These are phyloP conservation scores for Casuarina glauca DNA, from an alignment of 306 rosid genomes.

Conservation along the genomic window DNA sequence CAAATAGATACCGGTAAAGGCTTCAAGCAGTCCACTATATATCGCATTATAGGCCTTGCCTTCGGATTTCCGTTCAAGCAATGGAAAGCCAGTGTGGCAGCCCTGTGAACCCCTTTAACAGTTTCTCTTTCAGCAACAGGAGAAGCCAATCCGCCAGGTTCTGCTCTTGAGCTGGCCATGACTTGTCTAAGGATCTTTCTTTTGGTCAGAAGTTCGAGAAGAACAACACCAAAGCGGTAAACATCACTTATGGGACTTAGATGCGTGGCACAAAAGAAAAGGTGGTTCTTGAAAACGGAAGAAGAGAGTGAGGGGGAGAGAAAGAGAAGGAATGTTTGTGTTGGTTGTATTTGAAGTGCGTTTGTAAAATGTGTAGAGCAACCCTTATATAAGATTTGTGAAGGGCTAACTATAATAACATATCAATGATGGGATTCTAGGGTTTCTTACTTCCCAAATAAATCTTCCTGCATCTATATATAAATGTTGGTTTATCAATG, in stretches of 20 bases:
- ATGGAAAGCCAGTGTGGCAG: slow-evolving; percentile 86
- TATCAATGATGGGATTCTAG: too few species aligned
- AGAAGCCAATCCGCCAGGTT: slow-evolving; percentile 96
- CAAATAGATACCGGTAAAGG: slow-evolving; percentile 58
- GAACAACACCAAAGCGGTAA: slow-evolving; percentile 91
- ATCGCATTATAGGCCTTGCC: slow-evolving; percentile 96
- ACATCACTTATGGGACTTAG: slow-evolving; percentile 90
- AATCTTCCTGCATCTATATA: too few species aligned
- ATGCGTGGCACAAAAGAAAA: slow-evolving; percentile 60
- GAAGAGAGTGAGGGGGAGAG: too few species aligned
- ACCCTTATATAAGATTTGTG: not conserved
- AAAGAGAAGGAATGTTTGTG: too few species aligned
- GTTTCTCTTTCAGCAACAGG: slow-evolving; percentile 91
- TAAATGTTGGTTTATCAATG: not conserved
- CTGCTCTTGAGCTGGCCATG: slow-evolving; percentile 80
- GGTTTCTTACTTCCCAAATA: too few species aligned
- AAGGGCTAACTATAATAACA: too few species aligned
- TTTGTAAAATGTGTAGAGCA: not conserved
- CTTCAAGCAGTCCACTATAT: slow-evolving; percentile 92
- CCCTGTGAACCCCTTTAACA: slow-evolving; percentile 73
- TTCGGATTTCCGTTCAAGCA: slow-evolving; percentile 93
- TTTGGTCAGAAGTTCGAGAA: slow-evolving; percentile 84
- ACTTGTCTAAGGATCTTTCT: slow-evolving; percentile 83
- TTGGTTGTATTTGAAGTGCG: too few species aligned
- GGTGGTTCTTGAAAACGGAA: too few species aligned